Conservation (phyloP, 2,329 filamentous ascomycete species). For the Ceratocystis ficicola region DNA sequence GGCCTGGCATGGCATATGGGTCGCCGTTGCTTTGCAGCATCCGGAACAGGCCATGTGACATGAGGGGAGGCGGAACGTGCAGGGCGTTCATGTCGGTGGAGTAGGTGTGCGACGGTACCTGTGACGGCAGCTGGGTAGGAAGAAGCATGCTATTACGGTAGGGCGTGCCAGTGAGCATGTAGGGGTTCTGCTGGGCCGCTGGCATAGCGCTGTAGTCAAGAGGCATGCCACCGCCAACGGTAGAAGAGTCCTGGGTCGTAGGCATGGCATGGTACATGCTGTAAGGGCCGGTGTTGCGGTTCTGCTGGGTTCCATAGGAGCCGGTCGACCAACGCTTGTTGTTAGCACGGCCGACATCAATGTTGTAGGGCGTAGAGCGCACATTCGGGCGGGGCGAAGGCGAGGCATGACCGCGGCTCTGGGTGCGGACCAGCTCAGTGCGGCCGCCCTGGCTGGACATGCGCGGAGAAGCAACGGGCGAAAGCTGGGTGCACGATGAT, state of each 20-base stretch:
- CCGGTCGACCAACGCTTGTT: conserved; percentile 70
- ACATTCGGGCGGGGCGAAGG: conserved; percentile 57
- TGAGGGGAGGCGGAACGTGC: conserved; percentile 45
- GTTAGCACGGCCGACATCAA: conserved; percentile 44
- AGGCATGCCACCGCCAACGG: conserved; percentile 36
- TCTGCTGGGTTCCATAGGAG: conserved; percentile 49
- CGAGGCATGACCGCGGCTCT: conserved; percentile 57
- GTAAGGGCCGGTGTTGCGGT: conserved; percentile 46
- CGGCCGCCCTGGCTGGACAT: conserved; percentile 47
- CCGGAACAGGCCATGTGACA: conserved; percentile 62
- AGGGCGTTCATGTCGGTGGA: conserved; percentile 33
- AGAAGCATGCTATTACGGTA: conserved; percentile 50
- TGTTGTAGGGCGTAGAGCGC: conserved; percentile 57
- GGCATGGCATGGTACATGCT: conserved; percentile 48
- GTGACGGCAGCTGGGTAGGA: conserved; percentile 35
- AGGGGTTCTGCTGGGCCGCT: conserved; percentile 43
- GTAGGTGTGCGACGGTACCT: conserved; percentile 30
- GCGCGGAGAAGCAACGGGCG: conserved; percentile 58
- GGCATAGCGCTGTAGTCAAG: conserved; percentile 45
- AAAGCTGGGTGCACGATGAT: conserved; percentile 53
- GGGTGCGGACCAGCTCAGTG: conserved; percentile 49
- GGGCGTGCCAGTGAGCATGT: conserved; percentile 41
- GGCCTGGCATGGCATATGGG: conserved; percentile 51
- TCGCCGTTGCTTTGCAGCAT: conserved; percentile 66
- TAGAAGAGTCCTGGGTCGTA: conserved; percentile 41